Conservation (phyloP, 495 filamentous ascomycete genomes). For the Lentithecium fluviatile region DNA sequence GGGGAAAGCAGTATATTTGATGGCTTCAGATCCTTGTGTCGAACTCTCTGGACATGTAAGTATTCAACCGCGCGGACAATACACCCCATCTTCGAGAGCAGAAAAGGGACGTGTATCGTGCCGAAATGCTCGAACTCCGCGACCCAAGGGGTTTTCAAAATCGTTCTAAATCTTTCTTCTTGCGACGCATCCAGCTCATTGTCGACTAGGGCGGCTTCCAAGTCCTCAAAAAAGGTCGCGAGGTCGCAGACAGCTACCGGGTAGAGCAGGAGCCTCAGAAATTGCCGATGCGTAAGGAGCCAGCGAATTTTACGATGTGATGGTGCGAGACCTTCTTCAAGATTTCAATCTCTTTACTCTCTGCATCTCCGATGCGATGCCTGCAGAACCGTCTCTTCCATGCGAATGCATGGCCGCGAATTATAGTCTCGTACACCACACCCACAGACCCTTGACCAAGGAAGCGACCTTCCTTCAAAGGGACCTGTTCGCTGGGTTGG, state of each 20-base stretch:
- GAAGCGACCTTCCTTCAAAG: constrained; percentile 29
- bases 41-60: constrained; percentile 22
- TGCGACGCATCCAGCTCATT: not conserved
- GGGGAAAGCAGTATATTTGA: constrained; percentile 28
- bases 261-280: constrained; percentile 28
- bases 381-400: constrained; percentile 31
- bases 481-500: constrained; percentile 12
- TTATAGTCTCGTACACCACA: constrained; percentile 28
- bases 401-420: constrained; percentile 19
- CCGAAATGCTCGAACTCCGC: not conserved
- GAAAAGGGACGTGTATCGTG: not conserved
- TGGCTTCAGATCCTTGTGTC: constrained; percentile 35
- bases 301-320: constrained; percentile 28
- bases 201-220: constrained; percentile 1
- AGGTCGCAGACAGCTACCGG: constrained; percentile 33
- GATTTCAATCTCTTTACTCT: constrained; percentile 30
- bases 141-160: not conserved
- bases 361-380: constrained; percentile 15
- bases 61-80: constrained; percentile 23
- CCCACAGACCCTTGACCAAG: constrained; percentile 32
- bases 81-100: constrained; percentile 21
- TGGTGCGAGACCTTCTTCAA: constrained; percentile 29
- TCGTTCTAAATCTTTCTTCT: not conserved
- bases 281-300: constrained; percentile 29
- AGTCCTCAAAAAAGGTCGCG: constrained; percentile 29